Base-by-base conservation (phyloP, 495 filamentous ascomycete genomes). In the Tuber calosporum region DNA sequence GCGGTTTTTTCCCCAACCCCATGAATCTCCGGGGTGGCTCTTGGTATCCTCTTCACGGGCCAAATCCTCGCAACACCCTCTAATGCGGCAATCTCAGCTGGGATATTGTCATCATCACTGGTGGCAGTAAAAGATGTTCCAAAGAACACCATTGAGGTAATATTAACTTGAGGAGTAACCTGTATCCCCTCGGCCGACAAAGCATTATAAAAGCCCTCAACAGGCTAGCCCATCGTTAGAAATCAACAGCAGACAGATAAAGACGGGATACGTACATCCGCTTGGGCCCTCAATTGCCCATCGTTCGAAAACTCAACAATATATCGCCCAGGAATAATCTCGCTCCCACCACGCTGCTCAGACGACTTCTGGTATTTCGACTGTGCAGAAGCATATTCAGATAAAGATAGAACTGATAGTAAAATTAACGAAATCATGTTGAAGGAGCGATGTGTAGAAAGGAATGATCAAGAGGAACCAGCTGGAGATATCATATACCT, bases 231-330 rank as follows among this genome's bases (percentile, higher is more conserved):
- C 36, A 79, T 66, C 69, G 41, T 30, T 67, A 74, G 22, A 58
- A 4, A 5, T 69, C 69, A 2, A 9, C 38, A 40, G 43, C 37
- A 17, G n/a, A 30, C n/a, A 4, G 26, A 62, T 62, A 34, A 69
- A 39, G 67, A 40, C 9, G 20, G 3, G 4, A 20, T 67, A 79
- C 77, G 62, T 70, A 79, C 77, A 70, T 79, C 77, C 40, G 36
- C 48, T 22, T 53, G 41, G 22, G n/a, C n/a, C 30, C 38, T 73
- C 38, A 79, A 72, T 7, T 17, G 66, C 40, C 73, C 41, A 67
- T 45, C 36, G 17, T 75, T 80, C 15, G 67, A 41, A 74, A 80
- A 76, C 39, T 80, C 78, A 22, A 80, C 78, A 71, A 80, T 80
- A 68, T 69, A 80, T 22, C 77, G 66, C 45, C 78, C 78, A 11